A percentile compares a stretch with the other conserved stretches of the same genome.
Evolutionary conservation across 73 alveolate genomes (phyloP).

Genomic region (Paramecium biaurelia): DNA sequence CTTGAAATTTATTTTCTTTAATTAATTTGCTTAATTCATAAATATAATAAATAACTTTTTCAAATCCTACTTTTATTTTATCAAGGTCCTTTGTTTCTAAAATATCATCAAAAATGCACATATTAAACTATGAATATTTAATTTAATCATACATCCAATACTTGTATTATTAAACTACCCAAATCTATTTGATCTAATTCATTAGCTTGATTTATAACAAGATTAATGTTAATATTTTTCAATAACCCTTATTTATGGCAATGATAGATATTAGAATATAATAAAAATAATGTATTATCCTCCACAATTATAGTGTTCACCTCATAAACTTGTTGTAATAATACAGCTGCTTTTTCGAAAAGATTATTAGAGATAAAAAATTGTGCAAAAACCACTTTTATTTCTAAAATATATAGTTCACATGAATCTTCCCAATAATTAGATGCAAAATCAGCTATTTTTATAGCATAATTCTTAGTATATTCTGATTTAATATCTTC

Average conservation of each 20-base stretch:
- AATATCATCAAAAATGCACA: background rate
- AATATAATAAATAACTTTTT: background rate
- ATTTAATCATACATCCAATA: background rate
- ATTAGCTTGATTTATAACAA: background rate
- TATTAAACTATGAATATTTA: background rate
- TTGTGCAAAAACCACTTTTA: background rate
- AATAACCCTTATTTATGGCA: background rate
- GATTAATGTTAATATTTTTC: background rate
- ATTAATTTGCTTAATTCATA: background rate
- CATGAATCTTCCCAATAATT: background rate
- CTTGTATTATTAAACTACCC: background rate
- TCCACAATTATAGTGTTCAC: background rate
- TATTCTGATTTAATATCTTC: background rate
- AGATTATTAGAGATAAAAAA: background rate
- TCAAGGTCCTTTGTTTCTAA: background rate
- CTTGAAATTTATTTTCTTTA: background rate
- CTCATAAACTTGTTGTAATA: background rate
- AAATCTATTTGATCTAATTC: background rate
- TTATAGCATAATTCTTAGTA: background rate
- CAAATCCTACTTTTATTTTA: background rate
- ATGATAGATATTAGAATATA: background rate
- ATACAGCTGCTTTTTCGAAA: background rate
- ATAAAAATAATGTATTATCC: background rate
- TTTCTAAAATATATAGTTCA: background rate
- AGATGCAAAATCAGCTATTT: background rate